A percentile compares a stretch with the other conserved stretches of the same genome.
Conservation (phyloP, 1,284 basidiomycete species). For the Sanghuangporus baumii region DNA sequence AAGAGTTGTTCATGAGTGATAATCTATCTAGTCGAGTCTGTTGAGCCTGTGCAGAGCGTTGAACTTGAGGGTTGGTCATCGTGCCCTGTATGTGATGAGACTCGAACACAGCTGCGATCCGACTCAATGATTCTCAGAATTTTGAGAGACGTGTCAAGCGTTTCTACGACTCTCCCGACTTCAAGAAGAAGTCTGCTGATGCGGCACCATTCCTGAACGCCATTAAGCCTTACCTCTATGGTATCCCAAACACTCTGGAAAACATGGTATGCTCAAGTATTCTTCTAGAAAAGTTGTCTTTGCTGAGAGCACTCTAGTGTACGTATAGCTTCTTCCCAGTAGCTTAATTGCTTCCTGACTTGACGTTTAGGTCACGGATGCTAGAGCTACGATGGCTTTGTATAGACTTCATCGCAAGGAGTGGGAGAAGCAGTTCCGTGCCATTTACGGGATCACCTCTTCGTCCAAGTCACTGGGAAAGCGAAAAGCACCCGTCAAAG, state of each 20-base stretch:
- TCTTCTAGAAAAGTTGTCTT: neutral
- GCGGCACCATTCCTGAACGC: conserved; percentile 35
- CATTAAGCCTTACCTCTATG: conserved; percentile 36
- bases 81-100: conserved; percentile 53
- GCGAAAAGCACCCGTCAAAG: conserved; percentile 2
- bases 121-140: conserved; percentile 21
- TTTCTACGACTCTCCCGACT: conserved; percentile 32
- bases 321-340: conserved; percentile 21
- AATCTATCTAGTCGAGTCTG: conserved; percentile 56
- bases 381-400: conserved; percentile 93
- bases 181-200: conserved; percentile 31
- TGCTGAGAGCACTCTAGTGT: conserved; percentile 75
- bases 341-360: neutral
- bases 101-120: neutral
- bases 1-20: neutral
- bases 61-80: conserved; percentile 82
- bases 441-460: conserved; percentile 21
- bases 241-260: conserved; percentile 34
- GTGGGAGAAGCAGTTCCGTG: conserved; percentile 65
- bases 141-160: conserved; percentile 25
- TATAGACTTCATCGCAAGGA: conserved; percentile 82
- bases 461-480: conserved; percentile 6
- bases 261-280: conserved; percentile 33
- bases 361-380: conserved; percentile 73
- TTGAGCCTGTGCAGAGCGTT: conserved; percentile 77